Evolutionary conservation across 73 alveolate genomes (phyloP).

Genomic region (Tetrahymena thermophila): DNA sequence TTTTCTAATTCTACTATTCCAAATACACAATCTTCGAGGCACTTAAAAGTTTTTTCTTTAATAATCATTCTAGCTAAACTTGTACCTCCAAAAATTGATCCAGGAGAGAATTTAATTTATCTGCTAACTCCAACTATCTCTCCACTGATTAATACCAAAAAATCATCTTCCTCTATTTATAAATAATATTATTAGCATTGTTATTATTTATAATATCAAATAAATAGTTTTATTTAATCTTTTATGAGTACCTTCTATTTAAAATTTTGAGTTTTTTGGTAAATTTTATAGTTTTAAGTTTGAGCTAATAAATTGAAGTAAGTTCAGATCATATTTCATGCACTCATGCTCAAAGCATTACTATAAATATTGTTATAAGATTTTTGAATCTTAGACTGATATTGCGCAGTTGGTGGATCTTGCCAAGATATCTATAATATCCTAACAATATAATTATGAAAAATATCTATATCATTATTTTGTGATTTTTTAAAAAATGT

Average conservation of each 20-base stretch:
- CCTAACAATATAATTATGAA: background rate
- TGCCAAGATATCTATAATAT: background rate
- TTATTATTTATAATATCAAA: too few relatives aligned
- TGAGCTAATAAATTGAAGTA: background rate
- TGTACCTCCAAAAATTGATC: background rate
- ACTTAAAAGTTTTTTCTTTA: background rate
- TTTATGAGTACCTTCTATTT: background rate
- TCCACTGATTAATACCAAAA: background rate
- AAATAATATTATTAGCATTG: background rate
- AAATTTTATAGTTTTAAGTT: background rate
- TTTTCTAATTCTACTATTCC: background rate
- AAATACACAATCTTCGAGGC: background rate
- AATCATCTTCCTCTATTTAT: background rate
- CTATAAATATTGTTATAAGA: background rate
- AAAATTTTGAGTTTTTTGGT: background rate
- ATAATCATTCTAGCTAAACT: background rate
- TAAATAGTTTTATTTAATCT: background rate
- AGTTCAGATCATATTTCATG: background rate
- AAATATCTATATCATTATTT: background rate
- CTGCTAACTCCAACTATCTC: background rate
- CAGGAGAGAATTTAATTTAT: background rate
- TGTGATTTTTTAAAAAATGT: too few relatives aligned
- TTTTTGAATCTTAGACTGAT: background rate
- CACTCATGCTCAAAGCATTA: background rate
- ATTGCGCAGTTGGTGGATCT: background rate